phyloP scores from a whole-genome alignment of 164 flowering plant species.

The Chimonanthus praecox region DNA sequence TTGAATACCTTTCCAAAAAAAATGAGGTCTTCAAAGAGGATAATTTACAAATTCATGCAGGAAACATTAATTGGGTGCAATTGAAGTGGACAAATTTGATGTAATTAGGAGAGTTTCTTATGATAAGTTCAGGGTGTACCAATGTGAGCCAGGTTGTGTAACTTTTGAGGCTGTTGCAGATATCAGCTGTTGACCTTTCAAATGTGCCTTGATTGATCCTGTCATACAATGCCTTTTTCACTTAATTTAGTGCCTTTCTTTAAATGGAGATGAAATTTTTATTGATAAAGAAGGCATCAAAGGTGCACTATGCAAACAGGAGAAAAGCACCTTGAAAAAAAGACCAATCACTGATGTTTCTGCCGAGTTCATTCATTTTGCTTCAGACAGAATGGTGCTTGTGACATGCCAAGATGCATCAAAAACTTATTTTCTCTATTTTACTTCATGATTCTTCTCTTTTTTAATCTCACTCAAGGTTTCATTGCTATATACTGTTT shows the following conservation, averaged over 20 bases:
- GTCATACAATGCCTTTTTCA: too few relatives aligned
- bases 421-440: neutral
- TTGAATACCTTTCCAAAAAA: too few relatives aligned
- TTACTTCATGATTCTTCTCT: neutral
- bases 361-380: neutral
- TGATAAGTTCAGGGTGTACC: neutral
- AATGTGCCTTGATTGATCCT: too few relatives aligned
- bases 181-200: too few relatives aligned
- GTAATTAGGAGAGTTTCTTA: neutral
- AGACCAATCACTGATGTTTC: neutral
- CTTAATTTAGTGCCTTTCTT: neutral
- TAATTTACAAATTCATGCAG: neutral
- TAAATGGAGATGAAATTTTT: neutral
- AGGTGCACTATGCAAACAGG: neutral
- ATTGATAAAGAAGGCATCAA: neutral
- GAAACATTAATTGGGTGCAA: neutral
- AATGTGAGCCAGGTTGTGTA: neutral
- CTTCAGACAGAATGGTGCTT: neutral
- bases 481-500: neutral
- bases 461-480: neutral
- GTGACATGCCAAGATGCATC: neutral
- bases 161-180: neutral
- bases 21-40: too few relatives aligned
- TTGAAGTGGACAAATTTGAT: neutral
- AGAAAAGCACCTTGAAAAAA: too few relatives aligned